Conservation (phyloP, 2,329 filamentous ascomycete genomes). For the Aspergillus cejpii region DNA sequence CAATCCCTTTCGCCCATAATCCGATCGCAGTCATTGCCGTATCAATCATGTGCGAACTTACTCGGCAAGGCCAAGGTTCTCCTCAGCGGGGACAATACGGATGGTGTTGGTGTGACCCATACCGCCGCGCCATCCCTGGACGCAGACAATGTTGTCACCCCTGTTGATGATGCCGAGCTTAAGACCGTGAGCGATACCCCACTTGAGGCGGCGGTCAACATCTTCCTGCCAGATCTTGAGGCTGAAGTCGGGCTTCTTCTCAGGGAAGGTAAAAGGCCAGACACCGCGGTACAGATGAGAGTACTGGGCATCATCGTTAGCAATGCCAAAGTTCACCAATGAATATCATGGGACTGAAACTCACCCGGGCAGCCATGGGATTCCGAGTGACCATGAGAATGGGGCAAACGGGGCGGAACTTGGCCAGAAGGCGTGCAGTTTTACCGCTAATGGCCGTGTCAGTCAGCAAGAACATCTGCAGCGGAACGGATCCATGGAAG, state of each 20-base stretch:
- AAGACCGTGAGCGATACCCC: conserved; percentile 83
- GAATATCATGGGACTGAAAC: conserved; percentile 18
- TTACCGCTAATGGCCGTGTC: conserved; percentile 57
- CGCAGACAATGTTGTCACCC: conserved; percentile 63
- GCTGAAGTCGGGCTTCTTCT: conserved; percentile 90
- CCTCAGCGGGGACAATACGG: conserved; percentile 46
- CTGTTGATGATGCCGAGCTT: conserved; percentile 73
- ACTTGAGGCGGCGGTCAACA: conserved; percentile 94
- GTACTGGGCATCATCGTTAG: conserved; percentile 47
- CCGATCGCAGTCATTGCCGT: conserved; percentile 16
- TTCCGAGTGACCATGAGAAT: conserved; percentile 99
- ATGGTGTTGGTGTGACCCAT: conserved; percentile 63
- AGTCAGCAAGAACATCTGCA: conserved; percentile 18
- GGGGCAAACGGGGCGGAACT: conserved; percentile 97
- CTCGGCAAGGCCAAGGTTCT: conserved; percentile 38
- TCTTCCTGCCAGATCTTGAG: conserved; percentile 97
- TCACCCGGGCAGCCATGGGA: conserved; percentile 65
- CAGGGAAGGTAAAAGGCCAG: conserved; percentile 92
- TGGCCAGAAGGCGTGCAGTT: conserved; percentile 90
- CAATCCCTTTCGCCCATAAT: conserved; percentile 11
- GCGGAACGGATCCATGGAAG: not conserved
- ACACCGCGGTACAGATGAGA: conserved; percentile 95
- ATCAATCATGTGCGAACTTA: conserved; percentile 19
- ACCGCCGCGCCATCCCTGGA: conserved; percentile 62
- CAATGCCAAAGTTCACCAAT: not conserved